phyloP scores from a whole-genome alignment of 108 stramenopile genomes.

The Skeletonema tropicum region DNA sequence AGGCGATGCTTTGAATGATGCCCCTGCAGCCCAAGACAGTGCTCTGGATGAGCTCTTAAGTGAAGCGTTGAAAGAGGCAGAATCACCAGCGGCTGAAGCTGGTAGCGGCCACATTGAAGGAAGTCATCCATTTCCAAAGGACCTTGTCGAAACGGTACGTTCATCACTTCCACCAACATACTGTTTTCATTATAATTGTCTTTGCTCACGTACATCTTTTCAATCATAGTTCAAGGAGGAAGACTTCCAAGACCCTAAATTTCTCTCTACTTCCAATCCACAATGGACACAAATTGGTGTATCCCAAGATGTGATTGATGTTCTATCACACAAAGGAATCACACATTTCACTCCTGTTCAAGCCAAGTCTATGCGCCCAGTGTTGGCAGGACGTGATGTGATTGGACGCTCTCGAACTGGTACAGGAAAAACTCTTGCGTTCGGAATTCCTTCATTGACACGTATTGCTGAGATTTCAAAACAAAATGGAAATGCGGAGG shows the following conservation, averaged over 20 bases:
- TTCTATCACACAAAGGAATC: slow-evolving; percentile 85
- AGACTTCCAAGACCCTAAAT: slow-evolving; percentile 73
- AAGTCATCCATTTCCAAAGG: slow-evolving; percentile 33
- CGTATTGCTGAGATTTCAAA: slow-evolving; percentile 60
- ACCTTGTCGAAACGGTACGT: slow-evolving; percentile 32
- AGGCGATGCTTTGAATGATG: slow-evolving; percentile 45
- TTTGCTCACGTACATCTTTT: background rate
- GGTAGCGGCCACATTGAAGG: slow-evolving; percentile 33
- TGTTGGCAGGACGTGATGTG: slow-evolving; percentile 91
- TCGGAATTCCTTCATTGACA: slow-evolving; percentile 93
- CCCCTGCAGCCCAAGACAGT: slow-evolving; percentile 26
- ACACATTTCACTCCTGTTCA: slow-evolving; percentile 90
- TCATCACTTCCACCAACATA: background rate
- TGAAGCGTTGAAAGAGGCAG: slow-evolving; percentile 39
- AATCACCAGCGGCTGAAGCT: slow-evolving; percentile 10
- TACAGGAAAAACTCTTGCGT: slow-evolving; percentile 99
- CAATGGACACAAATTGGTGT: slow-evolving; percentile 76
- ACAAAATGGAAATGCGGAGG: slow-evolving; percentile 57
- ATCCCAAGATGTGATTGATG: slow-evolving; percentile 74
- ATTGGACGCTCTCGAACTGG: slow-evolving; percentile 98
- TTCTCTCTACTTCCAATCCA: slow-evolving; percentile 81
- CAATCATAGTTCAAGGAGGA: slow-evolving; percentile 12
- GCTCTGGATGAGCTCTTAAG: slow-evolving; percentile 65
- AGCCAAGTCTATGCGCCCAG: slow-evolving; percentile 88
- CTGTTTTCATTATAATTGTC: slow-evolving; percentile 7